Base-by-base conservation (phyloP, 306 rosid genomes). In the Casuarina glauca region DNA sequence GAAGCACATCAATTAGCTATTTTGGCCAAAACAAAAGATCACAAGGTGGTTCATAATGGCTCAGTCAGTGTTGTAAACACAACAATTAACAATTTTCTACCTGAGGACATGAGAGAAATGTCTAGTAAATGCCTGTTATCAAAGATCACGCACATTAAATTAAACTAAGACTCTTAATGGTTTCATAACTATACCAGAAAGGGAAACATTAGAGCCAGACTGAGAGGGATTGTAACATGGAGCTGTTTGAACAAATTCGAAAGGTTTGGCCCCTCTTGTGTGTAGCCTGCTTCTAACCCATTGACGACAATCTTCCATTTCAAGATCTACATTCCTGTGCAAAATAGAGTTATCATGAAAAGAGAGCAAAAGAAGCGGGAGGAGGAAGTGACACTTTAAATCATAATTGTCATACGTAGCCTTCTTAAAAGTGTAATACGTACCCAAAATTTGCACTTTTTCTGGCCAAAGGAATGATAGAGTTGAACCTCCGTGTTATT, bases 401-500 rank as follows among this genome's bases (percentile, higher is more conserved):
- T 76, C 60, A 48, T 54, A 43, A 51, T 50, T 64, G 52, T 53
- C 58, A 83, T 38, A 69, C 63, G n/a, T 60, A 32, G 49, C 38
- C 32, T 20, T 82, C 70, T 51, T 72, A 74, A 68, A 54, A 38
- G 69, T 32, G 41, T 26, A 58, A 62, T 80, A 83, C 95, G 63
- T 85, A 95, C 98, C 91, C 58, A 76, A 86, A 87, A 83, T 87
- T 87, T 58, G 89, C 91, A 74, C 82, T 85, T 78, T 44, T 85
- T 71, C 54, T 57, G 3, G 97, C 88, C 77, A 88, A 76, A 62
- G 98, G 97, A 78, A 95, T 80, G 84, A 89, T 73, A 81, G 84
- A 84, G 83, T 95, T 92, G 89, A 91, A 89, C 75, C 84, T 85
- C 70, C 91, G 81, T 11, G 97, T 95, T 86, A 95, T 87, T 15